Evolutionary conservation across 768 basidiomycete genomes (phyloP).

Genomic region (Kwoniella newhampshirensis): DNA sequence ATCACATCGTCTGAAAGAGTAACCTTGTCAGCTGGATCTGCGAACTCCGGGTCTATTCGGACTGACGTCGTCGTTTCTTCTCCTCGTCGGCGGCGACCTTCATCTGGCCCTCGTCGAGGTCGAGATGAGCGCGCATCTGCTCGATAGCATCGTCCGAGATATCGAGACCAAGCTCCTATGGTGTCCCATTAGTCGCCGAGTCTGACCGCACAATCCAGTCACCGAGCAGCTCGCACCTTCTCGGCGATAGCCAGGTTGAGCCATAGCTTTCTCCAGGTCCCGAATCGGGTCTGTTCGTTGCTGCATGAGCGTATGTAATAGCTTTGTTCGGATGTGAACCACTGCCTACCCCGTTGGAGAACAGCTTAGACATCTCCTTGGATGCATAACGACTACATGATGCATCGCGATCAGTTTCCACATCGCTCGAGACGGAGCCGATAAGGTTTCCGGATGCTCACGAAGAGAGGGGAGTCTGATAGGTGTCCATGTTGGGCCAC

Average conservation of each 20-base stretch:
- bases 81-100: constrained; percentile 88
- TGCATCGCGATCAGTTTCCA: background rate
- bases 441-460: constrained; percentile 19
- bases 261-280: constrained; percentile 94
- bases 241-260: constrained; percentile 94
- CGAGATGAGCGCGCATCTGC: constrained; percentile 92
- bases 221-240: constrained; percentile 57
- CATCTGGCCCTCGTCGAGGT: constrained; percentile 84
- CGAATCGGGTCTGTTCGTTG: constrained; percentile 74
- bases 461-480: constrained; percentile 55
- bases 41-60: background rate
- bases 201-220: too few species aligned
- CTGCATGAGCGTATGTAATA: too few species aligned
- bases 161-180: constrained; percentile 75
- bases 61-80: constrained; percentile 77
- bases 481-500: constrained; percentile 53
- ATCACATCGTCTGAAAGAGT: constrained; percentile 75
- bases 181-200: background rate
- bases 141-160: constrained; percentile 87
- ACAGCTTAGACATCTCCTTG: constrained; percentile 96
- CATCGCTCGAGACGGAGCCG: too few species aligned
- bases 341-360: constrained; percentile 78
- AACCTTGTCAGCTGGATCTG: constrained; percentile 7
- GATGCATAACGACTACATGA: constrained; percentile 87
- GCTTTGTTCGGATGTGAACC: background rate